These are phyloP conservation scores for Daldinia sp. DNA, from an alignment of 2,329 filamentous ascomycete species.

Conservation along the genomic window DNA sequence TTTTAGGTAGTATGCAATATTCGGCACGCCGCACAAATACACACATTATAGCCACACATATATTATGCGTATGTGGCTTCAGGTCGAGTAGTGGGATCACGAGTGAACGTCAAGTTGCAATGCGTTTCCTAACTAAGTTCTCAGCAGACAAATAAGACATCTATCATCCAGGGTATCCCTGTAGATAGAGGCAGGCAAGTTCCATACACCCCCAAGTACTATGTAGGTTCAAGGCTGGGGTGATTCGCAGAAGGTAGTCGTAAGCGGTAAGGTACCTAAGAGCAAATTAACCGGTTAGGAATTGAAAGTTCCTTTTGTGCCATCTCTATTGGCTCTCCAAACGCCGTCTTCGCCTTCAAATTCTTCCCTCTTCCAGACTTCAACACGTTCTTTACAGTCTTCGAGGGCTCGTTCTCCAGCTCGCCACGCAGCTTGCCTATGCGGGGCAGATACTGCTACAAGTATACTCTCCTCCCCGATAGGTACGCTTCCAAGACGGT, in stretches of 20 bases:
- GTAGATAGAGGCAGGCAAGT: neutral
- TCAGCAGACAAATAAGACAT: neutral
- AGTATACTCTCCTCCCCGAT: conserved; percentile 94
- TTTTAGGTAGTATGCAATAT: neutral
- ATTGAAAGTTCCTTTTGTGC: conserved; percentile 57
- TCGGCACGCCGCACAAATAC: neutral
- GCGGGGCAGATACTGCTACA: conserved; percentile 84
- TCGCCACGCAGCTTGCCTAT: conserved; percentile 84
- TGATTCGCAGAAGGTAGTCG: too few relatives aligned
- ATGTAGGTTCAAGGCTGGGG: neutral
- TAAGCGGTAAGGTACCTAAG: too few relatives aligned
- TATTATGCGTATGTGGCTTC: neutral
- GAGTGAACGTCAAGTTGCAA: neutral
- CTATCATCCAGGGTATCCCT: neutral
- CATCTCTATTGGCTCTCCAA: conserved; percentile 90
- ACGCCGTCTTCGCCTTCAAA: conserved; percentile 81
- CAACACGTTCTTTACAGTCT: conserved; percentile 83
- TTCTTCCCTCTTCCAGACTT: conserved; percentile 94
- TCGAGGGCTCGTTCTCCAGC: conserved; percentile 92
- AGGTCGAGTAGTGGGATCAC: neutral
- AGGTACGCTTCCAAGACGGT: conserved; percentile 84
- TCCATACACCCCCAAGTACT: neutral
- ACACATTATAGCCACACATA: neutral
- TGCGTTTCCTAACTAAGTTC: neutral
- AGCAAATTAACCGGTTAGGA: neutral